Percentiles rank a stretch among this genome's conserved stretches.
These are phyloP conservation scores for Besnoitia besnoiti DNA, from an alignment of 169 alveolate species.

Conservation along the genomic window DNA sequence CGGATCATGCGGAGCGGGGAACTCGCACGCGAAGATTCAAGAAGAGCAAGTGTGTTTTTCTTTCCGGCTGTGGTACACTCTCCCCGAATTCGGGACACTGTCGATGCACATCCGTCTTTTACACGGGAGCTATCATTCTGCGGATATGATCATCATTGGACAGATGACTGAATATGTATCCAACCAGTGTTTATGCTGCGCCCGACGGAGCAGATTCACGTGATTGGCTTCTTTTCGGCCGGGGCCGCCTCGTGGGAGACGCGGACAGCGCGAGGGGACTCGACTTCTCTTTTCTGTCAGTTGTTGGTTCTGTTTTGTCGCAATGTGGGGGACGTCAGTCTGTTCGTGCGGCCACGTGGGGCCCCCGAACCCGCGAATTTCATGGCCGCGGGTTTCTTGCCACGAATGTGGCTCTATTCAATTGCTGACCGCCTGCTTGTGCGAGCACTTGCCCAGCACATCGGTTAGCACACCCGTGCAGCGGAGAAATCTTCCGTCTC, in stretches of 20 bases:
- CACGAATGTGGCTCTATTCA: not conserved
- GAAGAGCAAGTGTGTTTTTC: too few relatives aligned
- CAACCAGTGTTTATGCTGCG: not conserved
- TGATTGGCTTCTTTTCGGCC: not conserved
- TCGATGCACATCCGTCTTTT: too few relatives aligned
- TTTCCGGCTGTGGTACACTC: too few relatives aligned
- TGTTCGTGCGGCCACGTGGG: not conserved
- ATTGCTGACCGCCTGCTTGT: not conserved
- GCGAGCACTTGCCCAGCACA: not conserved
- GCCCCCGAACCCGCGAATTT: not conserved
- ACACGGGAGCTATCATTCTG: too few relatives aligned
- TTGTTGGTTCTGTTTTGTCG: not conserved
- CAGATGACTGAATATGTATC: not conserved
- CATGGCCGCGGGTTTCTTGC: not conserved
- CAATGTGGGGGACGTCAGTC: not conserved
- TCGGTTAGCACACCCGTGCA: not conserved
- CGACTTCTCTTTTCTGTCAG: not conserved
- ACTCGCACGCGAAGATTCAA: not conserved
- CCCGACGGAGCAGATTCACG: not conserved
- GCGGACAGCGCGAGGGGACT: not conserved
- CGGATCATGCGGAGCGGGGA: not conserved
- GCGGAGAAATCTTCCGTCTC: not conserved
- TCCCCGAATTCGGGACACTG: too few relatives aligned
- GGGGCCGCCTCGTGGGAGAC: not conserved
- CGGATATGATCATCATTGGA: too few relatives aligned